Evolutionary conservation across 2,329 filamentous ascomycete genomes (phyloP), one percentile per base, ranked within the genome.

Genomic region (Aureobasidium sp.): DNA sequence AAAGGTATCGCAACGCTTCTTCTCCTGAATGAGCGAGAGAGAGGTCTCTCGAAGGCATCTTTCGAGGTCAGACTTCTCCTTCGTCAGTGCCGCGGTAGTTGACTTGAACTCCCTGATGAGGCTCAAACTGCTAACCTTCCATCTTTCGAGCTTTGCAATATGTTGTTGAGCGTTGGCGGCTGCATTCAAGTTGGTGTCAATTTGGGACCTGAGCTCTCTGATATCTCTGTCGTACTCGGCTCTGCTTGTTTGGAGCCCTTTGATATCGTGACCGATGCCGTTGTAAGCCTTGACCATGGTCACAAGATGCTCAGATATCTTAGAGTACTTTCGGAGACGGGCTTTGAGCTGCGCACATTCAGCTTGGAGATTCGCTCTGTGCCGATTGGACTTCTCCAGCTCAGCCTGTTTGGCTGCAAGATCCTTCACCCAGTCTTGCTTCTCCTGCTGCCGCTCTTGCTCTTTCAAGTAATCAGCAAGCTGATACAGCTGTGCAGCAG

Each of bases 321-420:
- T 17, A 10, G 44, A 27, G 13, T 32, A 32, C 17, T 39, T 59
- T 32, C 32, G 17, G 17, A 59, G 23, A 15, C 36, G 39, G 17
- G 7, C 17, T 41, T 59, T 59, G 44, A 59, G 44, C 17, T 39
- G 23, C 36, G 23, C 12, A 17, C 56, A 50, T 46, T 59, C 44
- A 36, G 15, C 13, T 5, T 59, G 13, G 10, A 59, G 56, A 15
- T 23, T 41, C 34, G 13, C 15, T 4, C 26, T 59, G 15, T 59
- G 44, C 23, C n/a, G 32, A 9, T 50, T 42, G 17, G 36, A 26
- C 23, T 59, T 27, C 20, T 59, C 56, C 34, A 59, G 26, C 23
- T 50, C 44, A 4, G 46, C 44, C 36, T 59, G 56, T 36, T 48
- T 59, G 23, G 44, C 44, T 8, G 56, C 56, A 50, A 59, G 56